Evolutionary conservation across 2,329 filamentous ascomycete species (phyloP).

Genomic region (Fusarium sp.): DNA sequence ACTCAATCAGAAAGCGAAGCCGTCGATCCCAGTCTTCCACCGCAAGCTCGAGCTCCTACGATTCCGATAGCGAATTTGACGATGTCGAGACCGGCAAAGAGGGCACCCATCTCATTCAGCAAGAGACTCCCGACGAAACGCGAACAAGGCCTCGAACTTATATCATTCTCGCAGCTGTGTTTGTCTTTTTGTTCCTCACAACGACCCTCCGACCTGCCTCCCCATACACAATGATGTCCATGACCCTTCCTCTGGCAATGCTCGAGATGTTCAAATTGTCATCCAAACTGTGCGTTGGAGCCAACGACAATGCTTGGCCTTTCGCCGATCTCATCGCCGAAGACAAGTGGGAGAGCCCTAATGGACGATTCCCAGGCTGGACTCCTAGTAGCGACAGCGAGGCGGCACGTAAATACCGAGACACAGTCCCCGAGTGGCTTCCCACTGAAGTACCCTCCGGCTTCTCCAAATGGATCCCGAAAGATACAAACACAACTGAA

Average conservation of each 20-base stretch:
- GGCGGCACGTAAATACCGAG: constrained; percentile 45
- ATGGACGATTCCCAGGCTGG: constrained; percentile 52
- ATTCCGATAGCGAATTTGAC: constrained; percentile 40
- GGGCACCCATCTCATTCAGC: constrained; percentile 25
- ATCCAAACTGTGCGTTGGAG: constrained; percentile 42
- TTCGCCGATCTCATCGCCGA: constrained; percentile 49
- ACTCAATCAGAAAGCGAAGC: constrained; percentile 28
- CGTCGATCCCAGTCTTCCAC: constrained; percentile 14
- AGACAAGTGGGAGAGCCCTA: constrained; percentile 47
- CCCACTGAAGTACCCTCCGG: constrained; percentile 46
- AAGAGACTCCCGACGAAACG: constrained; percentile 21
- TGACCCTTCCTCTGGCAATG: constrained; percentile 51
- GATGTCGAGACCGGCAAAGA: constrained; percentile 37
- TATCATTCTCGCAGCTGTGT: constrained; percentile 6
- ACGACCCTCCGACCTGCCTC: constrained; percentile 46
- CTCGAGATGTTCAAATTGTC: constrained; percentile 47
- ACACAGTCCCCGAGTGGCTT: constrained; percentile 50
- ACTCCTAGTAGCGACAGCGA: constrained; percentile 49
- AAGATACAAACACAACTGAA: constrained; percentile 4
- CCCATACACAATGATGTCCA: constrained; percentile 54
- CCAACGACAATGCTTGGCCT: constrained; percentile 48
- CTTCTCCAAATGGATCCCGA: constrained; percentile 51
- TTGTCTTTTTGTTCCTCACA: constrained; percentile 35
- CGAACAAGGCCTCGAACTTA: constrained; percentile 22
- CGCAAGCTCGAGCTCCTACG: constrained; percentile 21